phyloP scores from a whole-genome alignment of 2,329 filamentous ascomycete genomes.

The Fusarium sp. region DNA sequence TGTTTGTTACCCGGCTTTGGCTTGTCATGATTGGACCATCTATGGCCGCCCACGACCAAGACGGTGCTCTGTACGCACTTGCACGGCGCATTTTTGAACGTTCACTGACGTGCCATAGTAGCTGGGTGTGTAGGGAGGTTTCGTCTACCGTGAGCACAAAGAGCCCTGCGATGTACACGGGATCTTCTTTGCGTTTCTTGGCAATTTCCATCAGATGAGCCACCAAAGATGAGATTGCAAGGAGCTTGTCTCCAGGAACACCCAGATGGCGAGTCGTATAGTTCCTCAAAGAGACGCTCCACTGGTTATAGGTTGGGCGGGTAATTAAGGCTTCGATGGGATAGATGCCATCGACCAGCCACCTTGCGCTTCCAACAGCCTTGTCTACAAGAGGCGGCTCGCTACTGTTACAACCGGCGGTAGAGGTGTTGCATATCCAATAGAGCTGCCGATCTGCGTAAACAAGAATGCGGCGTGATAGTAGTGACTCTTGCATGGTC shows the following conservation, averaged over 20 bases:
- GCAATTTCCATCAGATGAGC: neutral
- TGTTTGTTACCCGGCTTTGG: neutral
- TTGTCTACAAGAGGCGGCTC: neutral
- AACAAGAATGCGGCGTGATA: neutral
- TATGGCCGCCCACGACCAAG: neutral
- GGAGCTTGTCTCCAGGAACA: neutral
- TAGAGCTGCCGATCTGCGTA: neutral
- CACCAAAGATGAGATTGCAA: neutral
- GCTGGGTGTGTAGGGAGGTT: neutral
- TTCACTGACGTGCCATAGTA: neutral
- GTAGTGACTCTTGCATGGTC: neutral
- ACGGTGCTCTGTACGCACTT: neutral
- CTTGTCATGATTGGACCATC: neutral
- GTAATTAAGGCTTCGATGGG: neutral
- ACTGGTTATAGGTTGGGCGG: neutral
- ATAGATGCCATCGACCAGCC: neutral
- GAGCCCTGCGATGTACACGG: neutral
- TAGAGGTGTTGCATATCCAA: neutral
- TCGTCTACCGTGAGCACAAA: neutral
- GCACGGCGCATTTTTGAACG: neutral
- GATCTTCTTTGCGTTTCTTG: neutral
- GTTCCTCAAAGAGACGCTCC: neutral
- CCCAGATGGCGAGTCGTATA: neutral
- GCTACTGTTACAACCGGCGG: neutral
- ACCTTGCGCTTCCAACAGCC: neutral